Evolutionary conservation across 305 asterid genomes (phyloP).

Genomic region (Solanum chacoense): DNA sequence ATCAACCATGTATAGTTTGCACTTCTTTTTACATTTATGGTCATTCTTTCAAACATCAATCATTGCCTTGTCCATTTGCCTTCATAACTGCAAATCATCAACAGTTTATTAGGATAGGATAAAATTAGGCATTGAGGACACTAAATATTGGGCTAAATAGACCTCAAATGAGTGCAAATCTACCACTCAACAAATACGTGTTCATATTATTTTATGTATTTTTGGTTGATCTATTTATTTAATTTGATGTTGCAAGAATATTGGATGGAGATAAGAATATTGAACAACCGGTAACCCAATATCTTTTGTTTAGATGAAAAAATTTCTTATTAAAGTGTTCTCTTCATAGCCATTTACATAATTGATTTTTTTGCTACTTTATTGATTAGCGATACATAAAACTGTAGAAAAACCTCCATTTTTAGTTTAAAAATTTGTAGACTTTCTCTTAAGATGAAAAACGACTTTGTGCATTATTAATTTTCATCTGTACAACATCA

Average conservation of each 20-base stretch:
- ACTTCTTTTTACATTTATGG: neutral
- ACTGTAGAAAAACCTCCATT: neutral
- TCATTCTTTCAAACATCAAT: neutral
- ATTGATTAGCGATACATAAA: neutral
- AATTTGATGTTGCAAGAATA: neutral
- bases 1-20: neutral
- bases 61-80: neutral
- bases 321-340: neutral
- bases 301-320: neutral
- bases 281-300: neutral
- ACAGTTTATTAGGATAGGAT: neutral
- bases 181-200: neutral
- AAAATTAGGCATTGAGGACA: neutral
- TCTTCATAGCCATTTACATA: neutral
- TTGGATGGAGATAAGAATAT: neutral
- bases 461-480: neutral
- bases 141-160: neutral
- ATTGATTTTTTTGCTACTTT: neutral
- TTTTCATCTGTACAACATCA: neutral
- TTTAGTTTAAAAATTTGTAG: neutral
- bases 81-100: neutral
- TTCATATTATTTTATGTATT: neutral
- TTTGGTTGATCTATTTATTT: neutral
- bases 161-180: neutral
- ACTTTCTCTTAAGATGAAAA: neutral